Base-by-base conservation (phyloP, 108 stramenopile genomes). In the Cyclostephanos invisitatus region DNA sequence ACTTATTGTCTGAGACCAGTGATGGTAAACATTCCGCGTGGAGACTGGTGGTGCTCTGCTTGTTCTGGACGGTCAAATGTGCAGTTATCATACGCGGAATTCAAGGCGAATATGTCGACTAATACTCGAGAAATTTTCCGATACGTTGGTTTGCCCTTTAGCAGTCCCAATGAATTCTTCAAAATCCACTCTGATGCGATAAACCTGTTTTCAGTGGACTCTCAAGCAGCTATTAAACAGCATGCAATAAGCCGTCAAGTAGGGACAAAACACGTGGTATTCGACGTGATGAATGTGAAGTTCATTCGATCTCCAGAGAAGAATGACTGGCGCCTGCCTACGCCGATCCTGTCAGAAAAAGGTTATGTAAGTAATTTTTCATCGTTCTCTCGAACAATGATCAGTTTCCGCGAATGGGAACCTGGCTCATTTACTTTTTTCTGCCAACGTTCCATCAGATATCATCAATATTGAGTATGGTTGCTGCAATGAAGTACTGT, bases 1-100 rank as follows among this genome's bases (percentile, higher is more conserved):
- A 76, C 77, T 17, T 84, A 84, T 60, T 84, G 83, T 56, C 28
- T 81, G 21, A 58, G 80, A 36, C 80, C 80, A 48, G 80, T 84
- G 12, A 81, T 84, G 75, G 79, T 80, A 3, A 81, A 81, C 32
- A 73, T 84, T 22, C 80, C 80, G 14, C 77, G 21, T 15, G 74
- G 70, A n/a, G 78, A 83, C 28, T 83, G 83, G 83, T 36, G 48
- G 4, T 83, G 83, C 62, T 38, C 59, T 25, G 48, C 46, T 2
- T 81, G 80, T 44, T 59, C 67, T 35, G 58, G 69, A 7, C 38
- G 64, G 6, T 48, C 62, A 17, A 67, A 72, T 24, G 28, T 59
- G n/a, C n/a, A 21, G 37, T 12, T 72, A 29, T 65, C 75, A 5
- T 81, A 77, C 54, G 35, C 49, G 3, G 75, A 72, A 37, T 77